Evolutionary conservation across 768 basidiomycete genomes (phyloP).

Genomic region (Boletellus ananas): DNA sequence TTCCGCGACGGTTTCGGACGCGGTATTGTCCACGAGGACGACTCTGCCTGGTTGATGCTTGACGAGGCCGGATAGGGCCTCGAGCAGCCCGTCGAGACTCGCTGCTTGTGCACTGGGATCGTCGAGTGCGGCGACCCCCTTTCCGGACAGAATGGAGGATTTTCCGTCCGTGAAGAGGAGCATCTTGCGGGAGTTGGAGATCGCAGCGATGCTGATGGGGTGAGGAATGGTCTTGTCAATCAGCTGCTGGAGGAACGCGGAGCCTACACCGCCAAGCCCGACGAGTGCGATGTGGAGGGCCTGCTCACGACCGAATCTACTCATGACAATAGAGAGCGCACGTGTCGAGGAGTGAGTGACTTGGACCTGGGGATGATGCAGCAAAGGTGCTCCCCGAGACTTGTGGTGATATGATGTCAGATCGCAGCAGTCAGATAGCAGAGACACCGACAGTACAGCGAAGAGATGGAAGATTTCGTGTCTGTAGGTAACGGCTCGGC

Average conservation of each 20-base stretch:
- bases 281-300: slow-evolving; percentile 67
- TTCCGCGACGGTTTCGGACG: slow-evolving; percentile 74
- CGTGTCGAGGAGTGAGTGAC: slow-evolving; percentile 2
- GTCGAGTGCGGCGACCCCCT: slow-evolving; percentile 49
- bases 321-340: slow-evolving; percentile 11
- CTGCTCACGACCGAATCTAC: slow-evolving; percentile 15
- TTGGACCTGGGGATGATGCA: background rate
- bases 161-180: slow-evolving; percentile 51
- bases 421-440: slow-evolving; percentile 12
- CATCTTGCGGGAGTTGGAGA: slow-evolving; percentile 63
- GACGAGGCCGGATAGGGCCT: slow-evolving; percentile 45
- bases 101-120: slow-evolving; percentile 30
- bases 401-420: background rate
- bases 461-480: background rate
- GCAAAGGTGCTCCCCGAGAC: background rate
- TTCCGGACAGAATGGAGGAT: slow-evolving; percentile 34
- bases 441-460: slow-evolving; percentile 2
- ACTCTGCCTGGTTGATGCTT: slow-evolving; percentile 45
- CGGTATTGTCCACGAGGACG: slow-evolving; percentile 88
- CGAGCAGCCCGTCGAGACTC: slow-evolving; percentile 38
- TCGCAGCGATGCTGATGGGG: slow-evolving; percentile 63
- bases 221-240: slow-evolving; percentile 47
- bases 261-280: slow-evolving; percentile 91
- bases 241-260: slow-evolving; percentile 81
- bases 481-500: slow-evolving; percentile 9